Evolutionary conservation across 2,329 filamentous ascomycete species (phyloP).

Genomic region (Aspergillus transmontanensis): DNA sequence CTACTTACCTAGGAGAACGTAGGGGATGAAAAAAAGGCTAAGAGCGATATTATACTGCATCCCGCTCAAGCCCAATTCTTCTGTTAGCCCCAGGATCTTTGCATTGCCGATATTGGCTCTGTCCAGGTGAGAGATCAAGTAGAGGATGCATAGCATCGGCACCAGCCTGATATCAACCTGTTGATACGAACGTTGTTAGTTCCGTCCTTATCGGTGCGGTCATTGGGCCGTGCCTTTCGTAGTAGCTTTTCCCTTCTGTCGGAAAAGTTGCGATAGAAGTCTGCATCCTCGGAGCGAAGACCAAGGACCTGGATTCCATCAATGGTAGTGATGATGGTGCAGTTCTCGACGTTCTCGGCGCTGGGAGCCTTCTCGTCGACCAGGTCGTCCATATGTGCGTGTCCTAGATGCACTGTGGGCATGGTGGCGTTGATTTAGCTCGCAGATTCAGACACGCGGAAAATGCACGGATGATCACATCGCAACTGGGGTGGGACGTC

Average conservation of each 20-base stretch:
- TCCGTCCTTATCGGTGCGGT: too few species aligned
- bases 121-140: conserved; percentile 30
- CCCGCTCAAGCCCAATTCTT: conserved; percentile 22
- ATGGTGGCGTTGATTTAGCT: too few species aligned
- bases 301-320: conserved; percentile 35
- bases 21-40: conserved; percentile 19
- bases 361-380: too few species aligned
- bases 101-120: conserved; percentile 36
- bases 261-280: conserved; percentile 33
- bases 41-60: conserved; percentile 23
- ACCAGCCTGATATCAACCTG: conserved; percentile 22
- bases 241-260: conserved; percentile 25
- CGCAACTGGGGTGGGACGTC: too few species aligned
- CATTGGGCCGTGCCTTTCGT: conserved; percentile 13
- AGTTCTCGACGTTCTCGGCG: too few species aligned
- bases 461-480: too few species aligned
- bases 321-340: conserved; percentile 21
- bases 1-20: conserved; percentile 14
- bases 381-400: too few species aligned
- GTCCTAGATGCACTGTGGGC: too few species aligned
- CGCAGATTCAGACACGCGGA: too few species aligned
- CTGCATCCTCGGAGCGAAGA: conserved; percentile 30
- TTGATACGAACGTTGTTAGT: too few species aligned
- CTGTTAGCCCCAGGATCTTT: conserved; percentile 26
- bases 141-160: conserved; percentile 22